Conservation (phyloP, 768 basidiomycete genomes). For the Boletellus emodensis region DNA sequence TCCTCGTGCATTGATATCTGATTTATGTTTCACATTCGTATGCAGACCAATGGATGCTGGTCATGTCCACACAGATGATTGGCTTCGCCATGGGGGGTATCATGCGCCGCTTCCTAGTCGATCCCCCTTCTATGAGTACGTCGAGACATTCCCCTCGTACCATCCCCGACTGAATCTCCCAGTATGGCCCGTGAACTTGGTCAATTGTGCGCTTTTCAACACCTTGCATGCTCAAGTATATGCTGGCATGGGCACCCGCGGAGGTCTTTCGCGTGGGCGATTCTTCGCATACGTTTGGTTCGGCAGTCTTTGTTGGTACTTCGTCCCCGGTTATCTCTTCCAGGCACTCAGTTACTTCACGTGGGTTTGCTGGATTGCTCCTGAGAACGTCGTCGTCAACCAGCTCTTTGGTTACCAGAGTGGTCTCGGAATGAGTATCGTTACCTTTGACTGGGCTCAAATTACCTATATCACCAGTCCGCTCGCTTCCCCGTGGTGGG, state of each 20-base stretch:
- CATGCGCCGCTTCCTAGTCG: constrained; percentile 57
- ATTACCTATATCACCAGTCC: constrained; percentile 56
- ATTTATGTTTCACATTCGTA: not conserved
- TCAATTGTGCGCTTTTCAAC: constrained; percentile 70
- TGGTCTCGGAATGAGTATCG: constrained; percentile 63
- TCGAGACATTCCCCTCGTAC: not conserved
- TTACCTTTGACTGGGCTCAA: constrained; percentile 81
- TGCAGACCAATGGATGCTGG: constrained; percentile 55
- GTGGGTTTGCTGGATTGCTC: constrained; percentile 66
- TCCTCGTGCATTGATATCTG: not conserved
- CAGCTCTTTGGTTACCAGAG: constrained; percentile 65
- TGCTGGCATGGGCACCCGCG: constrained; percentile 40
- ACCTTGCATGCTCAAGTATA: constrained; percentile 62
- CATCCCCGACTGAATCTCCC: constrained; percentile 25
- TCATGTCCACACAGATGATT: constrained; percentile 71
- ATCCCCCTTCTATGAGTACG: constrained; percentile 62
- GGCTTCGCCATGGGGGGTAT: constrained; percentile 61
- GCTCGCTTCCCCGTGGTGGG: constrained; percentile 34
- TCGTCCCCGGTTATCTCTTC: constrained; percentile 75
- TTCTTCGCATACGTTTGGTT: constrained; percentile 50
- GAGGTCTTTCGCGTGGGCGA: constrained; percentile 47
- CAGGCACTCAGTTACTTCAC: constrained; percentile 59
- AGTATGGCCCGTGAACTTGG: constrained; percentile 74
- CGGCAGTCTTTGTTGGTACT: constrained; percentile 43
- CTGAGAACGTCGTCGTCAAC: constrained; percentile 65